phyloP scores from a whole-genome alignment of 306 rosid species.

The Casuarina cunninghamiana region DNA sequence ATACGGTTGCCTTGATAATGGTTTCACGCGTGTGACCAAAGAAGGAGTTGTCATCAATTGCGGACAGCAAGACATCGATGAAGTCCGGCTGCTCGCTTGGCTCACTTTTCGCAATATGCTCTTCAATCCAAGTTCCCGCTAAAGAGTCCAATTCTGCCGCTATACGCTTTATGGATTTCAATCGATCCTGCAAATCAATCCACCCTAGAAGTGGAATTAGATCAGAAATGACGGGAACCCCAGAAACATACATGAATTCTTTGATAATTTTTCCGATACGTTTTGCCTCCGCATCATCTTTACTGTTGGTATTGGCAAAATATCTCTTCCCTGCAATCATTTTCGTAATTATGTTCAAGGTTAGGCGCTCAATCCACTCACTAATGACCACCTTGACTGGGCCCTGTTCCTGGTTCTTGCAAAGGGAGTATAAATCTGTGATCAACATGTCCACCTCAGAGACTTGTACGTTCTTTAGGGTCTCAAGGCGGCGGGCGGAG shows the following conservation, averaged over 20 bases:
- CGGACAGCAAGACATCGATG: slow-evolving; percentile 33
- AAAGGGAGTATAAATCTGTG: slow-evolving; percentile 2
- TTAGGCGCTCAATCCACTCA: slow-evolving; percentile 16
- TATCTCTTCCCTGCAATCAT: slow-evolving; percentile 29
- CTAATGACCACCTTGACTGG: slow-evolving; percentile 23
- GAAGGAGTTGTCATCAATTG: slow-evolving; percentile 8
- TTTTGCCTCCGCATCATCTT: slow-evolving; percentile 19
- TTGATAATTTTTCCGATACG: slow-evolving; percentile 15
- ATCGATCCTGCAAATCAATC: slow-evolving; percentile 26
- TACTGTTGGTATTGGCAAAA: neutral
- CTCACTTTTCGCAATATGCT: slow-evolving; percentile 12
- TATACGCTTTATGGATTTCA: slow-evolving; percentile 25
- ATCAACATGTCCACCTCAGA: slow-evolving; percentile 20
- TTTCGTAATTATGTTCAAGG: slow-evolving; percentile 14
- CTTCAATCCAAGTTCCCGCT: slow-evolving; percentile 30
- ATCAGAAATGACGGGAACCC: slow-evolving; percentile 16
- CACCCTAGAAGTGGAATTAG: slow-evolving; percentile 16
- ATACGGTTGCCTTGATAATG: slow-evolving; percentile 27
- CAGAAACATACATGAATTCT: slow-evolving; percentile 21
- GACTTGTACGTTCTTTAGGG: neutral
- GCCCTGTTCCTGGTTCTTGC: neutral
- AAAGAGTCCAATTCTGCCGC: slow-evolving; percentile 17
- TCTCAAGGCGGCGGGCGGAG: slow-evolving; percentile 22
- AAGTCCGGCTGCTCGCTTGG: slow-evolving; percentile 23
- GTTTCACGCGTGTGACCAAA: slow-evolving; percentile 21